Evolutionary conservation across 2,329 filamentous ascomycete species (phyloP).

Genomic region (Trichoderma brevicompactum): DNA sequence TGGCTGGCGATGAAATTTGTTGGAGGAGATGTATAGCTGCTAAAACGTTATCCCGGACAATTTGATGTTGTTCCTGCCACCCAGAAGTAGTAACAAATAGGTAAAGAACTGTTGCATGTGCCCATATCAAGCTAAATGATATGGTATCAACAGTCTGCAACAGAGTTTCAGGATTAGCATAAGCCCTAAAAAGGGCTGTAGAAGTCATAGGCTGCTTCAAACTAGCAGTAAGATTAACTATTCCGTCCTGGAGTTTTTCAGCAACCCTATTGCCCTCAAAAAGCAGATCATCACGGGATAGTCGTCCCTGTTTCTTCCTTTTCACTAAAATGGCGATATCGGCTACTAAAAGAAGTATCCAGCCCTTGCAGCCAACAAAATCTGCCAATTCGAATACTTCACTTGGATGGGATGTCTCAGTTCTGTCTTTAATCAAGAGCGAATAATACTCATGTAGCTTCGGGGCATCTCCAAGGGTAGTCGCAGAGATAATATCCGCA

Average conservation of each 20-base stretch:
- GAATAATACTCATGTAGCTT: not conserved
- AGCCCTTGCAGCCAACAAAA: slow-evolving; percentile 18
- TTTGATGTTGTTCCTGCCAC: slow-evolving; percentile 6
- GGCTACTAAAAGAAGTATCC: slow-evolving; percentile 5
- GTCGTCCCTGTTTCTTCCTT: not conserved
- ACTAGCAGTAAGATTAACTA: not conserved
- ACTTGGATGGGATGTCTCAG: not conserved
- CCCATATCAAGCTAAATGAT: slow-evolving; percentile 5
- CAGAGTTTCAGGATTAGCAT: not conserved
- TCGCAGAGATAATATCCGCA: slow-evolving; percentile 29
- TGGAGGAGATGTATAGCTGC: not conserved
- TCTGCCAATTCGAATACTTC: not conserved
- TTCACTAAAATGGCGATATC: not conserved
- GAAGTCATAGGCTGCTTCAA: not conserved
- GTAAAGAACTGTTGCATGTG: not conserved
- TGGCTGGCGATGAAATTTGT: not conserved
- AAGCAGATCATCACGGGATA: not conserved
- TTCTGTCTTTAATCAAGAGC: not conserved
- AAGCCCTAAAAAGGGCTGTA: not conserved
- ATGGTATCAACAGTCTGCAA: not conserved
- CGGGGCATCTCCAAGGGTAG: not conserved
- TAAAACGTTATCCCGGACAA: not conserved
- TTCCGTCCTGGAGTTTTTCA: not conserved
- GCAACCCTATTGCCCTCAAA: not conserved
- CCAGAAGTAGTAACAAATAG: not conserved